Conservation (phyloP, 305 asterid genomes). For the Coffea humblotiana region DNA sequence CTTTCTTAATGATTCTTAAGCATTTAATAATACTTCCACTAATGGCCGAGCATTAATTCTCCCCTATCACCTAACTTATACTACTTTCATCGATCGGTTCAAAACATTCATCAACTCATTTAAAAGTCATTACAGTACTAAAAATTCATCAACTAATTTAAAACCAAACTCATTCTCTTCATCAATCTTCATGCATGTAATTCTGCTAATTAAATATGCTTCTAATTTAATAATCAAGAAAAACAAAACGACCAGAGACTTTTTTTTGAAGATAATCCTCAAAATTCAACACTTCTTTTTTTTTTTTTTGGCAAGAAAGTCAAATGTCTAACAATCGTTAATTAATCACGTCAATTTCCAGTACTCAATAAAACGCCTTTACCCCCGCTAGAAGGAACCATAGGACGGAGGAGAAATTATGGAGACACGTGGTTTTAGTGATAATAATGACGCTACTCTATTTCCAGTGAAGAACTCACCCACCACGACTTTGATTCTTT, state of each 20-base stretch:
- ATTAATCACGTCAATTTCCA: slow-evolving; percentile 1
- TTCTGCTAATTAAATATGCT: too few relatives aligned
- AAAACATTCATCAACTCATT: too few relatives aligned
- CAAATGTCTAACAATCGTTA: background rate
- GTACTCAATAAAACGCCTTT: slow-evolving; percentile 9
- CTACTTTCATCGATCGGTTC: too few relatives aligned
- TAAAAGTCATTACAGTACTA: too few relatives aligned
- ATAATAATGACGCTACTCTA: background rate
- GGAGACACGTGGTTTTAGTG: slow-evolving; percentile 19
- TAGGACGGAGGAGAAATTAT: background rate
- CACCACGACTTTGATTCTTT: slow-evolving; percentile 12
- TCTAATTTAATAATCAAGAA: too few relatives aligned
- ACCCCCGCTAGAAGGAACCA: slow-evolving; percentile 19
- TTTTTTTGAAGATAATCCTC: too few relatives aligned
- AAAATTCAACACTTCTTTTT: background rate
- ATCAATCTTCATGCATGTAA: too few relatives aligned
- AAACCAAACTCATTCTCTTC: too few relatives aligned
- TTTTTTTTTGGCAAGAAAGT: background rate
- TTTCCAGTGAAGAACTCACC: slow-evolving; percentile 19
- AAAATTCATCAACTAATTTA: too few relatives aligned
- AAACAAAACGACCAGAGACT: background rate
- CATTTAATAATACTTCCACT: slow-evolving; percentile 15
- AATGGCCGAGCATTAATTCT: slow-evolving; percentile 19
- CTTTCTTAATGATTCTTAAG: too few relatives aligned
- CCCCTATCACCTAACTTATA: slow-evolving; percentile 13